Evolutionary conservation across 805 yeast genomes (phyloP).

Genomic region (Trichomonascus vanleenenianus): DNA sequence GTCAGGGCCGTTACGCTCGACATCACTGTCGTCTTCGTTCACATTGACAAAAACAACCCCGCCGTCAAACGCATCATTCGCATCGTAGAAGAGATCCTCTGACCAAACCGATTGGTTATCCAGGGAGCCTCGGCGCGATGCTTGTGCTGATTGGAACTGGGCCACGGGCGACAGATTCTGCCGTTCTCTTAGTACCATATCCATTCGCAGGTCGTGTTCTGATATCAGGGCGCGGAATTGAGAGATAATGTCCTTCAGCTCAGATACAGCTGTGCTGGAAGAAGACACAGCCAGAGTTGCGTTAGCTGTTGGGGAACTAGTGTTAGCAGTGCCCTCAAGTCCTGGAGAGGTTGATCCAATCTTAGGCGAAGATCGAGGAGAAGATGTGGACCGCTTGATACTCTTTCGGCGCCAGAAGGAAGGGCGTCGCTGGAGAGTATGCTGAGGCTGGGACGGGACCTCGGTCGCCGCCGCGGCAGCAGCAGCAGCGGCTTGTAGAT

Average conservation of each 20-base stretch:
- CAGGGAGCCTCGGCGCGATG: not conserved
- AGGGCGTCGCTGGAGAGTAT: conserved; percentile 10
- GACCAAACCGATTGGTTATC: not conserved
- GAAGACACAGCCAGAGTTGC: too few relatives aligned
- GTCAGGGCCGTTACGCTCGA: conserved; percentile 12
- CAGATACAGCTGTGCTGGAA: too few relatives aligned
- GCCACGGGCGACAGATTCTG: too few relatives aligned
- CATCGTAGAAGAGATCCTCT: conserved; percentile 3
- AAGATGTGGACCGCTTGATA: not conserved
- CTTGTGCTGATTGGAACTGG: conserved; percentile 4
- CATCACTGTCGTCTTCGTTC: conserved; percentile 13
- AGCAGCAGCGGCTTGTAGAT: not conserved
- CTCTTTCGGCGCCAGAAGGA: conserved; percentile 15
- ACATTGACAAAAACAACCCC: conserved; percentile 18
- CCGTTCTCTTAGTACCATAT: too few relatives aligned
- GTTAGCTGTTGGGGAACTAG: too few relatives aligned
- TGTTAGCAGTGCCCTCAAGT: too few relatives aligned
- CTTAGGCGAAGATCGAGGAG: too few relatives aligned
- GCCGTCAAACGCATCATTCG: conserved; percentile 19
- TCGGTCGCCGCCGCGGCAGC: not conserved
- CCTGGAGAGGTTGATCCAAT: too few relatives aligned
- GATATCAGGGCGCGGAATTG: too few relatives aligned
- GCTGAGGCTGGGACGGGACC: not conserved
- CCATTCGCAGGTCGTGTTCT: too few relatives aligned
- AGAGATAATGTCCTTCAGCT: too few relatives aligned